phyloP scores from a whole-genome alignment of 331 rosid species.

The Dryas integrifolia region DNA sequence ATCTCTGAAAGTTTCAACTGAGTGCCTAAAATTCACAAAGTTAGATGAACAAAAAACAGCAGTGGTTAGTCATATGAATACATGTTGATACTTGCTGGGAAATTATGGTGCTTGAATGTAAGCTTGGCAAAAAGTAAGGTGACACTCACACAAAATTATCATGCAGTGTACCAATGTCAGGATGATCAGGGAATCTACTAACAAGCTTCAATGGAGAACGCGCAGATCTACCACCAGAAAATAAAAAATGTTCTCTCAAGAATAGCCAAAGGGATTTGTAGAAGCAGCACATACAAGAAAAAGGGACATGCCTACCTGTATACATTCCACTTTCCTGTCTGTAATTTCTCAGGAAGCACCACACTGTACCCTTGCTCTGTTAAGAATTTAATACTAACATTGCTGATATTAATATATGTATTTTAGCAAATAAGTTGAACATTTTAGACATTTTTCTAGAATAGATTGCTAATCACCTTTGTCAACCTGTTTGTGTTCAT shows the following conservation, averaged over 20 bases:
- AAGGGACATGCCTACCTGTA: constrained; percentile 55
- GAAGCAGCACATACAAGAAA: constrained; percentile 22
- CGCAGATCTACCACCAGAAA: constrained; percentile 52
- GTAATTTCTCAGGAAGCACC: constrained; percentile 93
- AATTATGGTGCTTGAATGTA: neutral
- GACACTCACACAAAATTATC: constrained; percentile 90
- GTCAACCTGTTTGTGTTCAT: neutral
- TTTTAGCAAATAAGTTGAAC: neutral
- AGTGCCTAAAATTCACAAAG: constrained; percentile 55
- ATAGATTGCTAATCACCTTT: neutral
- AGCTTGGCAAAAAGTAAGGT: constrained; percentile 2
- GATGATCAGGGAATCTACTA: constrained; percentile 71
- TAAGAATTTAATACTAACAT: constrained; percentile 36
- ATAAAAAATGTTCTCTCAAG: neutral
- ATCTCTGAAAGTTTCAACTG: constrained; percentile 78
- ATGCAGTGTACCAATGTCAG: constrained; percentile 82
- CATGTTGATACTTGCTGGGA: neutral
- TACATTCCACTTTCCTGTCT: constrained; percentile 94
- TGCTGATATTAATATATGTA: constrained; percentile 24
- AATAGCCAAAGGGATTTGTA: neutral
- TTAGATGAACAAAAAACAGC: constrained; percentile 14
- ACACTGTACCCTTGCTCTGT: constrained; percentile 90
- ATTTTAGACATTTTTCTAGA: neutral
- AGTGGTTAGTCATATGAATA: constrained; percentile 1
- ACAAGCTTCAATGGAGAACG: constrained; percentile 79